phyloP scores from a whole-genome alignment of 768 basidiomycete genomes.

The Rhizopogon vinicolor region DNA sequence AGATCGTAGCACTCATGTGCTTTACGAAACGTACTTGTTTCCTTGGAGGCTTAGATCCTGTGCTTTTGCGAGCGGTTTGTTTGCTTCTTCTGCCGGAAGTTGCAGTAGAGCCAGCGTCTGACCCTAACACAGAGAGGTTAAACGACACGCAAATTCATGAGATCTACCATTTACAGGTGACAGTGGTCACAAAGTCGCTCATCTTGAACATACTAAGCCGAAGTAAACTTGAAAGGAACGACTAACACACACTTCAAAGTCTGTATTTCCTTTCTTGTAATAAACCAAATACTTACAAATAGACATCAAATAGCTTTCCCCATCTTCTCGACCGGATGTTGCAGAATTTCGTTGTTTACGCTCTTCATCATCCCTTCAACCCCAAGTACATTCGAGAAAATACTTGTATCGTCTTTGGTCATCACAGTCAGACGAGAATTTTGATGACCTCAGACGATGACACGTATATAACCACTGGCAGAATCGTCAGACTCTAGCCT shows the following conservation, averaged over 20 bases:
- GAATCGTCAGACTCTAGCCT: background rate
- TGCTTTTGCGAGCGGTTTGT: background rate
- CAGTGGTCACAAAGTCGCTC: background rate
- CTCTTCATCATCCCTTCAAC: too few relatives aligned
- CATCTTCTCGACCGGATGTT: background rate
- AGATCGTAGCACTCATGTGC: background rate
- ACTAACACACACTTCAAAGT: too few relatives aligned
- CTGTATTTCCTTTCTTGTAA: too few relatives aligned
- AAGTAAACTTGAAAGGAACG: too few relatives aligned
- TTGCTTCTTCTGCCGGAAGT: background rate
- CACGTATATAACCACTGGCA: background rate
- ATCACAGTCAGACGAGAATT: too few relatives aligned
- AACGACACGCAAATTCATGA: background rate
- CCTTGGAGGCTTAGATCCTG: background rate
- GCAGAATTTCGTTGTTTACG: background rate
- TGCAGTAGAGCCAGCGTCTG: too few relatives aligned
- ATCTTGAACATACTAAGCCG: too few relatives aligned
- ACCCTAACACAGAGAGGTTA: background rate
- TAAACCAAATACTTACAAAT: too few relatives aligned
- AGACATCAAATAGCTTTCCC: too few relatives aligned
- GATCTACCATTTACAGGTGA: background rate
- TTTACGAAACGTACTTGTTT: background rate
- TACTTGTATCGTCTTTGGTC: background rate
- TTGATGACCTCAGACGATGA: too few relatives aligned
- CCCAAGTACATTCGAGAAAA: background rate